These are phyloP conservation scores for Trichoderma aggressivum DNA, from an alignment of 2,329 filamentous ascomycete genomes.

Conservation along the genomic window DNA sequence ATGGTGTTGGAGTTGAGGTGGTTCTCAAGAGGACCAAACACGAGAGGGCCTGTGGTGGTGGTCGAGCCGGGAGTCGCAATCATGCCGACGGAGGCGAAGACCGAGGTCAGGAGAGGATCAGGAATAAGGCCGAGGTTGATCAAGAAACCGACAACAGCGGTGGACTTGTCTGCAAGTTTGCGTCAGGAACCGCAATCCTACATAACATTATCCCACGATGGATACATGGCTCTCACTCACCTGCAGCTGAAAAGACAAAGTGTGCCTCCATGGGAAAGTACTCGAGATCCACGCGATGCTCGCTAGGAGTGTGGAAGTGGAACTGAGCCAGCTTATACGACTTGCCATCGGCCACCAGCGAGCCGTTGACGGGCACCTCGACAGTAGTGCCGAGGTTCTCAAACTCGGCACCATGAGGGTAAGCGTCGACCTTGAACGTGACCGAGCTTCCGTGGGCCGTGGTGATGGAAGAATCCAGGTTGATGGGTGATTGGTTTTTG, in stretches of 20 bases:
- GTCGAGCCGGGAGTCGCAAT: constrained; percentile 38
- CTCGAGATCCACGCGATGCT: constrained; percentile 49
- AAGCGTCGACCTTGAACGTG: constrained; percentile 35
- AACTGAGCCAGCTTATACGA: constrained; percentile 50
- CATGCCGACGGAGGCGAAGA: constrained; percentile 38
- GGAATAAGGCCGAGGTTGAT: constrained; percentile 1
- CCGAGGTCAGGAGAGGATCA: constrained; percentile 33
- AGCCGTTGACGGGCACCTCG: constrained; percentile 47
- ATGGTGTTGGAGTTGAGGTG: constrained; percentile 33
- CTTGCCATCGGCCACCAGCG: constrained; percentile 38
- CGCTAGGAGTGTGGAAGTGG: constrained; percentile 59
- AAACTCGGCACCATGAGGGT: constrained; percentile 39
- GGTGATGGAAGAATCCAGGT: constrained; percentile 38
- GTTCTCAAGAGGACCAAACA: constrained; percentile 40
- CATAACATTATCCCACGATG: neutral
- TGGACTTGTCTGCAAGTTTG: neutral
- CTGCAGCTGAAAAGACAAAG: constrained; percentile 28
- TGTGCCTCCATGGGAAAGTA: constrained; percentile 32
- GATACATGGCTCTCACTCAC: neutral
- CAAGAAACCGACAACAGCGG: constrained; percentile 29
- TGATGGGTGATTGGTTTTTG: constrained; percentile 54
- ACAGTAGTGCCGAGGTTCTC: constrained; percentile 53
- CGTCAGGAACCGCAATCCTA: neutral
- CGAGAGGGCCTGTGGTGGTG: constrained; percentile 36
- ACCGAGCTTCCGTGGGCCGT: constrained; percentile 32